Evolutionary conservation across 2,329 filamentous ascomycete species (phyloP).

Genomic region (Fusarium sororula): DNA sequence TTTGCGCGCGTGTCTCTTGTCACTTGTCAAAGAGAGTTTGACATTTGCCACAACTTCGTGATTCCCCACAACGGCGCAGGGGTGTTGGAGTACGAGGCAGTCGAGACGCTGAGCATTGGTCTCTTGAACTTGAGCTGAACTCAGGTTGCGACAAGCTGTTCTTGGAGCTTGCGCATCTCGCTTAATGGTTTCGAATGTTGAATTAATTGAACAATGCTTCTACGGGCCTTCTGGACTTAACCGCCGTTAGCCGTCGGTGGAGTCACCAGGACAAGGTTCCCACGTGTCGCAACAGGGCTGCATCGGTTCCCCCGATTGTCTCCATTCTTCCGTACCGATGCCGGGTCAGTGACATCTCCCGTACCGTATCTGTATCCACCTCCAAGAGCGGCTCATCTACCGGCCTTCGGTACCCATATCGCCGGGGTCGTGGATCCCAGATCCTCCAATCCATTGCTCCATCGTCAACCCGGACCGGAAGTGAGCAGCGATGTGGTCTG

Average conservation of each 20-base stretch:
- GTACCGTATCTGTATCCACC: slow-evolving; percentile 3
- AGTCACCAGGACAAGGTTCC: slow-evolving; percentile 18
- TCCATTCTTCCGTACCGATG: slow-evolving; percentile 19
- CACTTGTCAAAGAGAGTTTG: neutral
- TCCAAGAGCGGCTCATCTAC: neutral
- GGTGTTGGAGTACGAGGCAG: slow-evolving; percentile 3
- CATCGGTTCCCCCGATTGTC: slow-evolving; percentile 15
- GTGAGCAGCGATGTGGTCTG: slow-evolving; percentile 43
- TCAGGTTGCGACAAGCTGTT: neutral
- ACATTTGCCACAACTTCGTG: slow-evolving; percentile 15
- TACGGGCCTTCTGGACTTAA: neutral
- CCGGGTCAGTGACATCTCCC: slow-evolving; percentile 1
- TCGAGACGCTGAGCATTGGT: neutral
- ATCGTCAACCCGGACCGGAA: slow-evolving; percentile 45
- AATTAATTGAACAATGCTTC: neutral
- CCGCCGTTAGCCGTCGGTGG: slow-evolving; percentile 20
- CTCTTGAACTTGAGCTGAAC: neutral
- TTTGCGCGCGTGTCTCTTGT: neutral
- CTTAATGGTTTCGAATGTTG: neutral
- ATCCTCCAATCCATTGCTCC: slow-evolving; percentile 39
- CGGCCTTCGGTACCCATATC: slow-evolving; percentile 15
- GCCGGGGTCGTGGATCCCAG: slow-evolving; percentile 33
- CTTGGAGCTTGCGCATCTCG: neutral
- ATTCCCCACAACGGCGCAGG: slow-evolving; percentile 26
- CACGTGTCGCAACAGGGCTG: slow-evolving; percentile 30